Percentiles rank a stretch among this genome's conserved stretches.
Conservation (phyloP, 1,284 basidiomycete species). For the Cryptococcus jaspeensis region DNA sequence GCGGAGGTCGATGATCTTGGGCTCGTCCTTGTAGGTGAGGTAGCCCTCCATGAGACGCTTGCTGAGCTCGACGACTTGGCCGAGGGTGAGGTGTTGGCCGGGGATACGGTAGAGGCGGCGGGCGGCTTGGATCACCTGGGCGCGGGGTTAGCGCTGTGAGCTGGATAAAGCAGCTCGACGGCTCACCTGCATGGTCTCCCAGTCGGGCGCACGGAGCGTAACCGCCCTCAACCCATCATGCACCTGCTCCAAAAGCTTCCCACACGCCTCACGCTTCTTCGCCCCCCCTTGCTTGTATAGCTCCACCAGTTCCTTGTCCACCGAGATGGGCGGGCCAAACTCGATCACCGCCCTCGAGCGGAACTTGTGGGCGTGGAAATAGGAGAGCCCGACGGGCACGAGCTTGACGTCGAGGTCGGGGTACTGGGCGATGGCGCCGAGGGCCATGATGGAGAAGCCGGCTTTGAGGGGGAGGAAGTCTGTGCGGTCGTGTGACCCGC, state of each 20-base stretch:
- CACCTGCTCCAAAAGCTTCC: slow-evolving; percentile 84
- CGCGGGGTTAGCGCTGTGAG: slow-evolving; percentile 2
- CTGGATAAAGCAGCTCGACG: too few species aligned
- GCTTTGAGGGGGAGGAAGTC: slow-evolving; percentile 93
- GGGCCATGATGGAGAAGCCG: slow-evolving; percentile 95
- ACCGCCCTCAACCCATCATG: slow-evolving; percentile 97
- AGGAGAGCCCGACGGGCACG: slow-evolving; percentile 89
- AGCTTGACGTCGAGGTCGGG: slow-evolving; percentile 84
- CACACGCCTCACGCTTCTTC: slow-evolving; percentile 86
- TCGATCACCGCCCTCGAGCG: slow-evolving; percentile 94
- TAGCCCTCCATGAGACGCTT: slow-evolving; percentile 94
- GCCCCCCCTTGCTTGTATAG: slow-evolving; percentile 88
- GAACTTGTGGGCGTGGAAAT: slow-evolving; percentile 94
- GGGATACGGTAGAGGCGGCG: slow-evolving; percentile 92
- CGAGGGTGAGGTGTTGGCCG: slow-evolving; percentile 88
- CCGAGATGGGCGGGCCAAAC: slow-evolving; percentile 88
- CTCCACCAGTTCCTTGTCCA: slow-evolving; percentile 78
- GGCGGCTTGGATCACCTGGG: slow-evolving; percentile 88
- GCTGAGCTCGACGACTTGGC: slow-evolving; percentile 96
- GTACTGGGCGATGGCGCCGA: slow-evolving; percentile 92
- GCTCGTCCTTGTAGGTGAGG: slow-evolving; percentile 88
- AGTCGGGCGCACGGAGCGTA: slow-evolving; percentile 93
- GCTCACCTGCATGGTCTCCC: slow-evolving; percentile 93
- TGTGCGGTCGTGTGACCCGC: slow-evolving; percentile 93
- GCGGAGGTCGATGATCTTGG: slow-evolving; percentile 78